Evolutionary conservation across 129 eudicot genomes (phyloP), one percentile per base, ranked within the genome.

Genomic region (Tanacetum coccineum): DNA sequence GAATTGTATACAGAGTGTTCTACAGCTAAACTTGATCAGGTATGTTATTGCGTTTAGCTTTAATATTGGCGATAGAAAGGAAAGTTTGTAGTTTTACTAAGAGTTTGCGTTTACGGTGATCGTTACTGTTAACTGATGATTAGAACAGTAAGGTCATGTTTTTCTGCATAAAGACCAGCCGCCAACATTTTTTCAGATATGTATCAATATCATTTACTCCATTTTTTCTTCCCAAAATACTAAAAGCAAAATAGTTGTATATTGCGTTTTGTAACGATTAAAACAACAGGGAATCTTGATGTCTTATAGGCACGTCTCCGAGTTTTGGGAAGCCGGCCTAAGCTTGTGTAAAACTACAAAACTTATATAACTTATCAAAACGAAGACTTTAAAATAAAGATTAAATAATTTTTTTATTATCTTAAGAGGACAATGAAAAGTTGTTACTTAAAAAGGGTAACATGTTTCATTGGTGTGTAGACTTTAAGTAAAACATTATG

Each of bases 1-100:
- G 98, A 93, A 79, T 86, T 96, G 26, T 93, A 96, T 68, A 82
- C 86, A 70, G 98, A 89, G 82, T 93, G 98, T 81, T 89, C 98
- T 15, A 95, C 96, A 48, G 88, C 90, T 71, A 86, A 83, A 72
- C 78, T 84, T 80, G 86, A 88, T 32, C 98, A 93, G 98, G 98
- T 93, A 72, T 74, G 39, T 30, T 30, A 57, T 28, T 48, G 22
- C 46, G 76, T 52, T 47, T 47, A 40, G 45, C 59, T 44, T 64
- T 5, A 6, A 13, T 45, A 66, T 62, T 19, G 22, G 7, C 40
- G 40, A 42, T 49, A 55, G 39, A 30, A 30, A 30, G 39, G 39
- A 22, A 40, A 13, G 45, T 53, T 65, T 14, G 40, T 52, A 70
- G 26, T 75, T n/a, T 30, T n/a, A 0, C 25, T 10, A 49, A 5